phyloP scores from a whole-genome alignment of 768 basidiomycete species.

The Serendipita sp. region DNA sequence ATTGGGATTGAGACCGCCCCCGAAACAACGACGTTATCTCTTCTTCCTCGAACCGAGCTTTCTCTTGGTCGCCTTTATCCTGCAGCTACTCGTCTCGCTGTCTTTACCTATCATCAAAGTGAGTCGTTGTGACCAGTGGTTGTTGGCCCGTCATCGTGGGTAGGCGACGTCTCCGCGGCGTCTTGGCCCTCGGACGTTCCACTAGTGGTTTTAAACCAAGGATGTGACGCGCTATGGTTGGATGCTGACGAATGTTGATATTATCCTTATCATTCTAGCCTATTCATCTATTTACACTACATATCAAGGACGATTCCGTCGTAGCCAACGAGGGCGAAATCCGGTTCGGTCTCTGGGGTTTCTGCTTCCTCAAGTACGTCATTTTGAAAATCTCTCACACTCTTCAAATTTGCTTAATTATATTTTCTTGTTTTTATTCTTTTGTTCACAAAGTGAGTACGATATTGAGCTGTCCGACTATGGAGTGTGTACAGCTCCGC shows the following conservation, averaged over 20 bases:
- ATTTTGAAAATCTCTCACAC: not conserved
- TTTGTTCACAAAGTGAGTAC: constrained; percentile 22
- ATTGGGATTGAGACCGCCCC: not conserved
- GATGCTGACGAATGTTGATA: not conserved
- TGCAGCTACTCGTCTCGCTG: constrained; percentile 59
- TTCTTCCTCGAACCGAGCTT: constrained; percentile 33
- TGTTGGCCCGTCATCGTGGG: constrained; percentile 45
- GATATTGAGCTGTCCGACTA: constrained; percentile 26
- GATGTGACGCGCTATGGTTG: too few species aligned
- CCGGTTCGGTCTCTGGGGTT: constrained; percentile 71
- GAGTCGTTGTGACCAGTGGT: constrained; percentile 27
- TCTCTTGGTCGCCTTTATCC: constrained; percentile 47
- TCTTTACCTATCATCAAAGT: constrained; percentile 60
- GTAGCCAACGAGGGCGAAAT: constrained; percentile 21
- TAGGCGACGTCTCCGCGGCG: not conserved
- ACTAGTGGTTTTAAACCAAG: too few species aligned
- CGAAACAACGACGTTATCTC: constrained; percentile 27
- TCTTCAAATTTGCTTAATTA: not conserved
- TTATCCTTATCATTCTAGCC: constrained; percentile 15
- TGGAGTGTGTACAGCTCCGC: constrained; percentile 43
- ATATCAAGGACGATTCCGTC: not conserved
- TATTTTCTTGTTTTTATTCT: constrained; percentile 7
- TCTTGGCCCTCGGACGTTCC: too few species aligned
- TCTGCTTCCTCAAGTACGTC: constrained; percentile 45
- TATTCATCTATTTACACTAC: not conserved